Conservation (phyloP, 306 rosid genomes). For the Carpinus fangiana region DNA sequence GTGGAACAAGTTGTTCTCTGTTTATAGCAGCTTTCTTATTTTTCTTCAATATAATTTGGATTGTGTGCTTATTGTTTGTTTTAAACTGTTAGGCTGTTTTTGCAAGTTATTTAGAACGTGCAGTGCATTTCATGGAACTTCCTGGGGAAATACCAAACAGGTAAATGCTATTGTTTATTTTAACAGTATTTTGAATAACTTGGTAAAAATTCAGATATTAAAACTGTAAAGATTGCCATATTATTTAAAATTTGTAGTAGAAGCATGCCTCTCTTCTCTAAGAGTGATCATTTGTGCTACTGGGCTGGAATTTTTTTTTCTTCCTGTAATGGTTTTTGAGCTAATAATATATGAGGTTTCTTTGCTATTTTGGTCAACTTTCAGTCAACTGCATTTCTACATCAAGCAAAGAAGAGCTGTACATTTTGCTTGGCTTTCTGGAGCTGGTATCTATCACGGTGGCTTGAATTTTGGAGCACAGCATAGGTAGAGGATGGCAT, state of each 20-base stretch:
- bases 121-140: slow-evolving; percentile 96
- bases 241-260: slow-evolving; percentile 2
- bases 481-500: slow-evolving; percentile 52
- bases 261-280: neutral
- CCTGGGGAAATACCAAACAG: slow-evolving; percentile 96
- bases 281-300: neutral
- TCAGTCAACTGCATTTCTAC: slow-evolving; percentile 92
- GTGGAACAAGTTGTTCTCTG: slow-evolving; percentile 19
- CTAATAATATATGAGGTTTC: slow-evolving; percentile 23
- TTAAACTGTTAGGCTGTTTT: slow-evolving; percentile 67
- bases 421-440: slow-evolving; percentile 99
- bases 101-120: slow-evolving; percentile 75
- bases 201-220: slow-evolving; percentile 16
- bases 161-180: slow-evolving; percentile 39
- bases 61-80: slow-evolving; percentile 27
- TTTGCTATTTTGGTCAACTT: slow-evolving; percentile 26
- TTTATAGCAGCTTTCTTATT: slow-evolving; percentile 10
- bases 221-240: slow-evolving; percentile 11
- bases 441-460: slow-evolving; percentile 97
- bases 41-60: slow-evolving; percentile 19
- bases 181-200: slow-evolving; percentile 5
- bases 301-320: slow-evolving; percentile 6
- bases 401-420: slow-evolving; percentile 94
- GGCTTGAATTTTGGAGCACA: slow-evolving; percentile 90
- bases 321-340: neutral